phyloP scores from a whole-genome alignment of 2,329 filamentous ascomycete species.

The Neospermospora avenae region DNA sequence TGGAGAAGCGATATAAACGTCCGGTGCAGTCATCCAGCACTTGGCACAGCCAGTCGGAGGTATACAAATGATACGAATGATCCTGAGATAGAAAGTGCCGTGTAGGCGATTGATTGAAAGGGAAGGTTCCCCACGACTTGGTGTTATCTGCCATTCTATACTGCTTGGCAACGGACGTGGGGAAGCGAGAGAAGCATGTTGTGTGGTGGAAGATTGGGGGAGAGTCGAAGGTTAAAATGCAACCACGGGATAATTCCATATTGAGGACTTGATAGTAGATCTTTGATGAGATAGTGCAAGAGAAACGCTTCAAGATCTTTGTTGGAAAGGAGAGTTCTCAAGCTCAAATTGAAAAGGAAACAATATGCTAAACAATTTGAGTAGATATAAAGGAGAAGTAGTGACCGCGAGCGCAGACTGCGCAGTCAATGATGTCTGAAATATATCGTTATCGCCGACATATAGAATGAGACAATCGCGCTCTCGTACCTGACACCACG shows the following conservation, averaged over 20 bases:
- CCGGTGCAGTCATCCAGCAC: background rate
- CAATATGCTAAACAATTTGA: too few species aligned
- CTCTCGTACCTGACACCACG: too few species aligned
- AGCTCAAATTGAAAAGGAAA: too few species aligned
- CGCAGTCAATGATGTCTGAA: too few species aligned
- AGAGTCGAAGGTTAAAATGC: background rate
- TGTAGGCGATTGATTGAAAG: background rate
- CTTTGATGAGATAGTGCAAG: background rate
- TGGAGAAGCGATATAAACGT: background rate
- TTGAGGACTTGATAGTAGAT: background rate
- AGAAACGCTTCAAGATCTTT: background rate
- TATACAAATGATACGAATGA: background rate
- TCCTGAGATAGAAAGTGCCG: background rate
- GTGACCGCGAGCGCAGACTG: too few species aligned
- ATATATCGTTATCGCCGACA: too few species aligned
- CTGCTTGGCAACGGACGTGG: background rate
- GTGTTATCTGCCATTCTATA: background rate
- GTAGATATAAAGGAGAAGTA: too few species aligned
- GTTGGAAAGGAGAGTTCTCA: background rate
- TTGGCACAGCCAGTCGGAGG: background rate
- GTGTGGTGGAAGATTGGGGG: background rate
- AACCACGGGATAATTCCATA: background rate
- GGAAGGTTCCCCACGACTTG: background rate
- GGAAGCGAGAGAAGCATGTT: background rate
- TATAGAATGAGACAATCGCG: too few species aligned